Evolutionary conservation across 208 protist species (phyloP).

Genomic region (Sergeia podlipaevii): DNA sequence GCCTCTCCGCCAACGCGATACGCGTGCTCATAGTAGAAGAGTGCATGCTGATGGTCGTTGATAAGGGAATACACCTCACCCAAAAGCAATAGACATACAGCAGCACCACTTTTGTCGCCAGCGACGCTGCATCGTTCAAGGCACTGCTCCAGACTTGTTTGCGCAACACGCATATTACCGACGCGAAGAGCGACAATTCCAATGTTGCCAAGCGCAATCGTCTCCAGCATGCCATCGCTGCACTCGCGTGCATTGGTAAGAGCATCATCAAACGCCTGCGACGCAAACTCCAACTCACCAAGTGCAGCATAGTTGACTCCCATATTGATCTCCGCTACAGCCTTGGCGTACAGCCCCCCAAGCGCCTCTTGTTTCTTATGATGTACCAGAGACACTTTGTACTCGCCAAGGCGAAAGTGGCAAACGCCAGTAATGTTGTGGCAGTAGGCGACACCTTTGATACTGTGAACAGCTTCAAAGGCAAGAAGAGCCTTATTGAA

Average conservation of each 20-base stretch:
- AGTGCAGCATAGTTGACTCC: conserved; percentile 78
- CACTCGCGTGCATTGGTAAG: conserved; percentile 54
- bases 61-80: conserved; percentile 85
- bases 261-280: conserved; percentile 72
- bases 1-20: conserved; percentile 82
- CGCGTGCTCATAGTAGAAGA: conserved; percentile 90
- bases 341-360: conserved; percentile 60
- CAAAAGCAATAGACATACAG: conserved; percentile 80
- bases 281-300: conserved; percentile 76
- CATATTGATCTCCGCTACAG: conserved; percentile 88
- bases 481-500: conserved; percentile 51
- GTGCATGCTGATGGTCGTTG: conserved; percentile 77
- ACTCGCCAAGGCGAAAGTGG: conserved; percentile 61
- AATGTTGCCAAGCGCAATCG: conserved; percentile 80
- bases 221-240: conserved; percentile 65
- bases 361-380: conserved; percentile 85
- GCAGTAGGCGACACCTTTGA: conserved; percentile 62
- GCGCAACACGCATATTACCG: conserved; percentile 75
- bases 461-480: conserved; percentile 53
- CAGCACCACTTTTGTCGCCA: conserved; percentile 78
- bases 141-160: conserved; percentile 75
- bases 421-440: conserved; percentile 87
- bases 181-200: conserved; percentile 68
- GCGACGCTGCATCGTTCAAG: conserved; percentile 79
- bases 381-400: conserved; percentile 73